phyloP scores from a whole-genome alignment of 176 grass and related monocot species.

The Cocos nucifera region DNA sequence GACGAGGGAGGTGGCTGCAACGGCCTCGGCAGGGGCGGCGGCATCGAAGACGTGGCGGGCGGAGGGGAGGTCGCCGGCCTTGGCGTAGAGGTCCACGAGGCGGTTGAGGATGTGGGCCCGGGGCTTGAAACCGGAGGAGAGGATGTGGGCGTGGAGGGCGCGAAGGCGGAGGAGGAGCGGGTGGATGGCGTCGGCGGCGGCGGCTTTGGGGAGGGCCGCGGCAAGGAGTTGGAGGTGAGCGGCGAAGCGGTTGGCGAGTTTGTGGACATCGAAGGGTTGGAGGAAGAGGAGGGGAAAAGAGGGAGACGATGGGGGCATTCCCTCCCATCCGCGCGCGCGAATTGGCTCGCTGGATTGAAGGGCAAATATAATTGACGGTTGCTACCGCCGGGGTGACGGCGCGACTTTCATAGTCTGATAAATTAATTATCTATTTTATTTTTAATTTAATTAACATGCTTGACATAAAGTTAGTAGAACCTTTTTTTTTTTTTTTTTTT shows the following conservation, averaged over 20 bases:
- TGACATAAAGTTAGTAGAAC: too few species aligned
- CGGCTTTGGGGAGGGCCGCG: slow-evolving; percentile 22
- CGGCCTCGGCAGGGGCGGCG: slow-evolving; percentile 15
- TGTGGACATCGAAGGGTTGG: slow-evolving; percentile 8
- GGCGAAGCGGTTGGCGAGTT: slow-evolving; percentile 24
- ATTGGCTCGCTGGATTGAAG: too few species aligned
- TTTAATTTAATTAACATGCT: too few species aligned
- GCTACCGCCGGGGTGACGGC: too few species aligned
- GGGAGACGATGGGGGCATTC: slow-evolving; percentile 1
- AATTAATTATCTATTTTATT: too few species aligned
- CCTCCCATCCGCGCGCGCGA: too few species aligned
- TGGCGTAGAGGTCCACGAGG: slow-evolving; percentile 81
- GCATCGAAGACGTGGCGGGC: slow-evolving; percentile 44
- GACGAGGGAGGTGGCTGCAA: slow-evolving; percentile 64
- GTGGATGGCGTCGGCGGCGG: neutral
- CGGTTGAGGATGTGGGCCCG: slow-evolving; percentile 70
- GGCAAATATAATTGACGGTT: too few species aligned
- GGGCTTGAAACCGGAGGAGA: slow-evolving; percentile 49
- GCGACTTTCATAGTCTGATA: too few species aligned
- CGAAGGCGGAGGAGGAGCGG: slow-evolving; percentile 31
- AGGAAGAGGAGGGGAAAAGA: slow-evolving; percentile 7
- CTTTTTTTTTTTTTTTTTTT: too few species aligned
- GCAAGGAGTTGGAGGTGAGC: slow-evolving; percentile 23
- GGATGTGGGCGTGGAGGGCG: slow-evolving; percentile 60
- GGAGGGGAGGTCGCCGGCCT: slow-evolving; percentile 52